A percentile compares a stretch with the other conserved stretches of the same genome.
These are phyloP conservation scores for Aspergillus aculeatus DNA, from an alignment of 2,329 filamentous ascomycete species.

Conservation along the genomic window DNA sequence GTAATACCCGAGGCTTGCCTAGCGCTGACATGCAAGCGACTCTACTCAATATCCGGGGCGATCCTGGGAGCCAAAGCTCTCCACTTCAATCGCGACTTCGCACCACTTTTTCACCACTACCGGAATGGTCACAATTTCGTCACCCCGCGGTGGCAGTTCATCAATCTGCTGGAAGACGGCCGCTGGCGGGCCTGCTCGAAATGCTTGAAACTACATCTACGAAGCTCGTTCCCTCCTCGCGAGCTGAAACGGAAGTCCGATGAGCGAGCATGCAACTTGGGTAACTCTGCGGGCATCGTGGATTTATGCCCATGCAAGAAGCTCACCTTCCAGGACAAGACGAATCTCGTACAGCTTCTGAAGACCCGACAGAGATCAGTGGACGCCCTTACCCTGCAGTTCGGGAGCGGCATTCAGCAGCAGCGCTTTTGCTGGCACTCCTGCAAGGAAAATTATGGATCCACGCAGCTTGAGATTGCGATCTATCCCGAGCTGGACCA, in stretches of 20 bases:
- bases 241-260: conserved; percentile 37
- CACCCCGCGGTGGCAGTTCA: conserved; percentile 38
- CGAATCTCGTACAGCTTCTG: conserved; percentile 35
- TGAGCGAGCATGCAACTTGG: conserved; percentile 34
- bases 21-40: conserved; percentile 40
- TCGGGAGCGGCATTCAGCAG: conserved; percentile 29
- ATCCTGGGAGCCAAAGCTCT: conserved; percentile 34
- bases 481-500: conserved; percentile 37
- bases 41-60: conserved; percentile 33
- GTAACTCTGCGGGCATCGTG: conserved; percentile 37
- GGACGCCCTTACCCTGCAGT: conserved; percentile 25
- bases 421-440: conserved; percentile 41
- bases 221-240: conserved; percentile 30
- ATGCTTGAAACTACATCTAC: conserved; percentile 42
- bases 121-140: conserved; percentile 37
- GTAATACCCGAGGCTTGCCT: conserved; percentile 37
- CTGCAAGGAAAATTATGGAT: conserved; percentile 36
- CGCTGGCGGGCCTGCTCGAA: conserved; percentile 38
- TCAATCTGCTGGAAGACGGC: conserved; percentile 36
- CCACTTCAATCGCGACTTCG: conserved; percentile 40
- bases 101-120: conserved; percentile 42
- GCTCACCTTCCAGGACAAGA: conserved; percentile 39
- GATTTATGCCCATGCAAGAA: conserved; percentile 43
- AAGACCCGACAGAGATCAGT: conserved; percentile 30
- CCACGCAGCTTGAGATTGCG: conserved; percentile 35